phyloP scores from a whole-genome alignment of 1,139 yeast genomes.

The Yamadazyma blattariae region DNA sequence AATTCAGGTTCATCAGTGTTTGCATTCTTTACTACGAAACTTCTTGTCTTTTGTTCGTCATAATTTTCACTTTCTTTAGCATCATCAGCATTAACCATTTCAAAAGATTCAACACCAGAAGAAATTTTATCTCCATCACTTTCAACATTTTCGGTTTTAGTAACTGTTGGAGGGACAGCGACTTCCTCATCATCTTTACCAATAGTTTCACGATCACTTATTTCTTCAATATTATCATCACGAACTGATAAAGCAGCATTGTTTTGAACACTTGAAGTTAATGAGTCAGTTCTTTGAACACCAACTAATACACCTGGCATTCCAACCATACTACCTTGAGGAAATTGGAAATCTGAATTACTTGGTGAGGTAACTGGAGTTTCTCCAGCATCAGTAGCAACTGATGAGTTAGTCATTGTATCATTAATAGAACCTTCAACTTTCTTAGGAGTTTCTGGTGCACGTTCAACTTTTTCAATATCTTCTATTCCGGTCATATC shows the following conservation, averaged over 20 bases:
- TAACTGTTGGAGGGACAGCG: constrained; percentile 11
- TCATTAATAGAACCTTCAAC: constrained; percentile 15
- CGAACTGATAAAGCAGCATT: constrained; percentile 89
- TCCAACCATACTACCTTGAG: constrained; percentile 52
- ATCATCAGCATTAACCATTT: constrained; percentile 52
- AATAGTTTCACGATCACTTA: constrained; percentile 60
- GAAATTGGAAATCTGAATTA: constrained; percentile 50
- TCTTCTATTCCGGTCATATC: constrained; percentile 31
- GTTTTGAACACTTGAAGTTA: constrained; percentile 87
- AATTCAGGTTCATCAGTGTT: constrained; percentile 2
- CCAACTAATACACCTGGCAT: constrained; percentile 49
- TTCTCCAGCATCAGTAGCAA: constrained; percentile 37
- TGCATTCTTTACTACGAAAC: constrained; percentile 14
- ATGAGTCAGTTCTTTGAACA: constrained; percentile 65
- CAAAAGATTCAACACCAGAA: constrained; percentile 51
- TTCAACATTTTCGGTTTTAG: constrained; percentile 14
- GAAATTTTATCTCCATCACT: constrained; percentile 42
- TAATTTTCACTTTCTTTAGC: constrained; percentile 15
- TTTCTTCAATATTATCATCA: constrained; percentile 63
- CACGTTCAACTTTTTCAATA: constrained; percentile 12
- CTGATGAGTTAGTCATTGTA: constrained; percentile 38
- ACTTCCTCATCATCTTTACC: constrained; percentile 22
- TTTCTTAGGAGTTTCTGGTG: constrained; percentile 12
- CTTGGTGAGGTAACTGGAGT: constrained; percentile 60
- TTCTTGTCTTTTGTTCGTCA: constrained; percentile 1